Conservation (phyloP, 2,329 filamentous ascomycete genomes). For the Cercospora sesami region DNA sequence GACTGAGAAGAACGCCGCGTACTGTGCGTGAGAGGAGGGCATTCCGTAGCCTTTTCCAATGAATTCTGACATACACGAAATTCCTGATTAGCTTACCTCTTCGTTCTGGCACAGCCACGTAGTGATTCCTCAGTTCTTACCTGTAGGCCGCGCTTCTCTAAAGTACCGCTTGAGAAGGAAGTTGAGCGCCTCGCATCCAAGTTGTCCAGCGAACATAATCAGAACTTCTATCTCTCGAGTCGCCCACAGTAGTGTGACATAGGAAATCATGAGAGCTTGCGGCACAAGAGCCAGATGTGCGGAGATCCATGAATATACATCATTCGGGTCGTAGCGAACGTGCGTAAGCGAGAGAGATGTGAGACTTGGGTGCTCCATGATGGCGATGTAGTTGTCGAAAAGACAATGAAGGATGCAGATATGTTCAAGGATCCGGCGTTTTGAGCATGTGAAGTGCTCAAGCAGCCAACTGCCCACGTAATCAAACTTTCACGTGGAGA, state of each 20-base stretch:
- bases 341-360: conserved; percentile 93
- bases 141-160: conserved; percentile 83
- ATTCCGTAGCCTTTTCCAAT: conserved; percentile 95
- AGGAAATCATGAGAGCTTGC: conserved; percentile 85
- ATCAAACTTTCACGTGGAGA: neutral
- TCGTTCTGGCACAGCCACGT: neutral
- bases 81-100: neutral
- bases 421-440: neutral
- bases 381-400: conserved; percentile 13
- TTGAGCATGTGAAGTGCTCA: neutral
- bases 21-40: conserved; percentile 94
- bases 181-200: conserved; percentile 88
- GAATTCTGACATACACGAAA: conserved; percentile 53
- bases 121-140: conserved; percentile 49
- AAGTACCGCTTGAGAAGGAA: conserved; percentile 86
- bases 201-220: conserved; percentile 87
- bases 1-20: conserved; percentile 86
- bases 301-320: conserved; percentile 80
- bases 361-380: conserved; percentile 59
- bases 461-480: neutral
- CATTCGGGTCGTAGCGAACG: conserved; percentile 92
- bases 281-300: conserved; percentile 93
- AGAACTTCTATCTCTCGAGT: conserved; percentile 86
- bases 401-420: neutral
- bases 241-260: conserved; percentile 85